Conservation (phyloP, 2,329 filamentous ascomycete genomes). For the Bipolaris bicolor region DNA sequence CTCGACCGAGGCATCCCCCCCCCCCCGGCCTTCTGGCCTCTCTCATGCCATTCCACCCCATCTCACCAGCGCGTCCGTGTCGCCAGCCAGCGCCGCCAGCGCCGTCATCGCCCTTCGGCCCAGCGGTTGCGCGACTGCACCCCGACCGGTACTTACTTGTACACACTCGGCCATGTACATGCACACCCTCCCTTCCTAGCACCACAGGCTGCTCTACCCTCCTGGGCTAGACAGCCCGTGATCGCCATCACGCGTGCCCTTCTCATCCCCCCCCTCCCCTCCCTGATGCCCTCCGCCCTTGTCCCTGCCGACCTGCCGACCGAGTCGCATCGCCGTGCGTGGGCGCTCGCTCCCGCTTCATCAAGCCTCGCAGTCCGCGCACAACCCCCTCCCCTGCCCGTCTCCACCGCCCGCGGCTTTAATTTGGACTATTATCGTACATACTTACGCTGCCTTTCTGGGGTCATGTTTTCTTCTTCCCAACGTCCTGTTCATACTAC, state of each 20-base stretch:
- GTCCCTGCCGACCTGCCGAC: slow-evolving; percentile 22
- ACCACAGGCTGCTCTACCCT: slow-evolving; percentile 12
- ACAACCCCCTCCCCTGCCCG: slow-evolving; percentile 23
- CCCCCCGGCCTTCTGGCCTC: too few species aligned
- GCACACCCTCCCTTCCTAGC: background rate
- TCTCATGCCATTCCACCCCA: too few species aligned
- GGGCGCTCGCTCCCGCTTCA: slow-evolving; percentile 40
- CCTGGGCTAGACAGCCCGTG: slow-evolving; percentile 34
- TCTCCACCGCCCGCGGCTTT: slow-evolving; percentile 46
- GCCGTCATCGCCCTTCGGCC: background rate
- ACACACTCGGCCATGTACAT: background rate
- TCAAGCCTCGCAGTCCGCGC: slow-evolving; percentile 40
- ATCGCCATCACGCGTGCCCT: slow-evolving; percentile 40
- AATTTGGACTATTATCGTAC: slow-evolving; percentile 43
- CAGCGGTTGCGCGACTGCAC: background rate
- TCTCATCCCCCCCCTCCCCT: background rate
- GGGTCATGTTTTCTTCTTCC: slow-evolving; percentile 30
- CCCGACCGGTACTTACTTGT: background rate
- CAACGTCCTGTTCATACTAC: slow-evolving; percentile 26
- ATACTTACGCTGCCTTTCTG: slow-evolving; percentile 39
- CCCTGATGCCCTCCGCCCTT: background rate
- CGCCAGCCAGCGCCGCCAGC: background rate
- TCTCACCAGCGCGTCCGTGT: background rate
- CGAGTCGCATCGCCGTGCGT: slow-evolving; percentile 37
- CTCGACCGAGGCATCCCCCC: slow-evolving; percentile 24